Base-by-base conservation (phyloP, 1,284 basidiomycete species). In the Cystobasidium slooffiae region DNA sequence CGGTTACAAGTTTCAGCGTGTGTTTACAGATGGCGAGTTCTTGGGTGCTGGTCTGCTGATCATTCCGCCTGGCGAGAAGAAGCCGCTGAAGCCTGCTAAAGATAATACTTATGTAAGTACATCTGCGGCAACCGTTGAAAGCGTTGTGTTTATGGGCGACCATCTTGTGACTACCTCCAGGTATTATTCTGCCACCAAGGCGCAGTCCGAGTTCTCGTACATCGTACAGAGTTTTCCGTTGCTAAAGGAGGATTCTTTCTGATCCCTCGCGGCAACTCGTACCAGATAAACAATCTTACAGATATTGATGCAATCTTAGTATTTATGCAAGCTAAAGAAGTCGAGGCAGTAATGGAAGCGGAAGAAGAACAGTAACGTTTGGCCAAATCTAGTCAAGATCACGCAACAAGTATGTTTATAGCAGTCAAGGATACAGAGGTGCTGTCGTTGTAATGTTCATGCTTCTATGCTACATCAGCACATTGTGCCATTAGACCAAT, bases 11-110 rank as follows among this genome's bases (percentile, higher is more conserved):
- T 99, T 94, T 81, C 90, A 97, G 81, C 97, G 96, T 83, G 87
- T 96, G n/a, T 97, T 97, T 81, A 89, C 90, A n/a, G 94, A 97
- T 77, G 90, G 88, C 62, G 89, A 92, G 62, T 95, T 93, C 80
- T 89, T 97, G 79, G 95, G 95, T 0, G 90, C 93, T 18, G 97
- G 97, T 0, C 88, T 94, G 69, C 85, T 98, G 46, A 85, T 88
- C 63, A 90, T 99, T 51, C 92, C 93, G 4, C 87, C 90, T 0
- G 85, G 87, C 1, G 87, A 88, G 24, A 85, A 87, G 76, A 99
- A 99, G 83, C 92, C 93, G 1, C 88, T 87, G 67, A 99, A 98
- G 82, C 87, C 88, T 55, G 89, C 93, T 6, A 94, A 92, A 81
- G 96, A 98, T 81, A 99, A 99, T 79, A 91, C 91, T 69, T 99